phyloP scores from a whole-genome alignment of 2,329 filamentous ascomycete genomes.

The Calonectria naviculata region DNA sequence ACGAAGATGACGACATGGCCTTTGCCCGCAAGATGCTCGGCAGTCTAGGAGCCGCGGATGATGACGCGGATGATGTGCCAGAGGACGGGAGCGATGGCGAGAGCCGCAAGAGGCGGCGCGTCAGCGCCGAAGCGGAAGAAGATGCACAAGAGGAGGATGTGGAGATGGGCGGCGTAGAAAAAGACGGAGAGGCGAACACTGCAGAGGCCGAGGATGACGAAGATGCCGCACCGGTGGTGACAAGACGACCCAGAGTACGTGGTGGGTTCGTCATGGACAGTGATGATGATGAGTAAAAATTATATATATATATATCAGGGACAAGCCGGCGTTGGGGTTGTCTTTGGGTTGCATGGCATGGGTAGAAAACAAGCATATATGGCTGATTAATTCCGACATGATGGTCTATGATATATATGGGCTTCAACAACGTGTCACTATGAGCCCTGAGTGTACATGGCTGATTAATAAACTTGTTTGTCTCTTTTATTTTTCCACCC shows the following conservation, averaged over 20 bases:
- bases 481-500: background rate
- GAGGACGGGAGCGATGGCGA: conserved; percentile 48
- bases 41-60: conserved; percentile 33
- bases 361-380: background rate
- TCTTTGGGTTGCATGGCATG: conserved; percentile 10
- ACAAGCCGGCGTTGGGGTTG: conserved; percentile 26
- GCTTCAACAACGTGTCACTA: background rate
- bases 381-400: background rate
- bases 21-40: conserved; percentile 37
- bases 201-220: conserved; percentile 42
- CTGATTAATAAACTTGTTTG: background rate
- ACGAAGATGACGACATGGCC: conserved; percentile 33
- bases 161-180: conserved; percentile 39
- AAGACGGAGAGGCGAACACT: background rate
- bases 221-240: conserved; percentile 39
- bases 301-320: background rate
- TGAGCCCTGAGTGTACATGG: background rate
- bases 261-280: conserved; percentile 70
- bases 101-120: conserved; percentile 50
- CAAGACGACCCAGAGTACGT: conserved; percentile 57
- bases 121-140: conserved; percentile 44
- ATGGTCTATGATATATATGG: too few relatives aligned
- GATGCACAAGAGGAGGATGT: conserved; percentile 36
- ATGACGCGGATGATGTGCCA: conserved; percentile 40
- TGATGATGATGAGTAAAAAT: conserved; percentile 64